Evolutionary conservation across 23 red algal genomes (phyloP), one percentile per base, ranked within the genome.

Genomic region (Gracilariopsis chorda): DNA sequence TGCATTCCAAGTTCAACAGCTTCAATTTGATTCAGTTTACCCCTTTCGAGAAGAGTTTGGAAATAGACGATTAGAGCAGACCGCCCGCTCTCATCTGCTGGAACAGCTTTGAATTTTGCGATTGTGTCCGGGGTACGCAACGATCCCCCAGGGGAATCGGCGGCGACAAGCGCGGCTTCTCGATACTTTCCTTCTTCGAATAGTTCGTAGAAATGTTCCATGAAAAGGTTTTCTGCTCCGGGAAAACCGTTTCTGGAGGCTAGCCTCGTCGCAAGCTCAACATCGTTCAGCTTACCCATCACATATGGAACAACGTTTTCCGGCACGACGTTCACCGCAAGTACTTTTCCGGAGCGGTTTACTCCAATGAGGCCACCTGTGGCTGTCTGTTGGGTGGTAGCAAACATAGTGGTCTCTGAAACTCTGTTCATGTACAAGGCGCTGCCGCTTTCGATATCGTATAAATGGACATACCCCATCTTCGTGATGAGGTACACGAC

Each of bases 401-500:
- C 82, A 68, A 99, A 99, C 40, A 94, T 63, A 21, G 97, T 95
- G 2, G 93, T 90, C 60, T 99, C 97, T 12, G 92, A 95, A 19
- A 99, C 83, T 21, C 97, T 88, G 59, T 99, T 99, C 97, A 92
- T 91, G 78, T 99, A 99, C 32, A 99, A 73, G 46, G 82, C 83
- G 51, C 86, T 78, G 33, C 93, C 97, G 48, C 88, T 88, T 58
- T 99, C 97, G 35, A 96, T 25, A 51, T 99, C 94, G 51, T 93
- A 99, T 30, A 94, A 40, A 80, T 99, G 97, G n/a, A 96, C 88
- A 32, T 99, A 99, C 58, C 97, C 97, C 73, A 90, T 88, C 75
- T 95, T 99, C 24, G 97, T 99, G 48, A 99, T 43, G 67, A 99
- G 35, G 58, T 83, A 99, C 23, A 82, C 87, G 65, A 99, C 41